These are phyloP conservation scores for Grigorovia yakushimaensis DNA, from an alignment of 805 yeast genomes.

Conservation along the genomic window DNA sequence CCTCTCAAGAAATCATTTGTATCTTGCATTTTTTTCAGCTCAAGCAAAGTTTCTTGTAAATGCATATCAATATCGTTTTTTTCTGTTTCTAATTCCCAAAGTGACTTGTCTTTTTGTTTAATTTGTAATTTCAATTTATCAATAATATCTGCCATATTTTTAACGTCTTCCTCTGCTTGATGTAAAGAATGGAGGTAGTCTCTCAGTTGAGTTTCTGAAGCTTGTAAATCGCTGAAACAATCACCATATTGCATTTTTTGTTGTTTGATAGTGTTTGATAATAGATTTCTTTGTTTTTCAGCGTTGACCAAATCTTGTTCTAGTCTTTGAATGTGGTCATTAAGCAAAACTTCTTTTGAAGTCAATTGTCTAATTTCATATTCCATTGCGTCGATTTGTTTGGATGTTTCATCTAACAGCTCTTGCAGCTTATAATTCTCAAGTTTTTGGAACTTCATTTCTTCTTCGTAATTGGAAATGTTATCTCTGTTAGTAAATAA, in stretches of 20 bases:
- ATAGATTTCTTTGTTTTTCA: constrained; percentile 44
- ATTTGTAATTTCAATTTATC: constrained; percentile 44
- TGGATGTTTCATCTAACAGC: constrained; percentile 39
- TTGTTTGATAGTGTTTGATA: constrained; percentile 44
- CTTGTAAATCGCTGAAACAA: constrained; percentile 61
- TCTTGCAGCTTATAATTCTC: constrained; percentile 38
- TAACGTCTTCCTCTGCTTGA: constrained; percentile 43
- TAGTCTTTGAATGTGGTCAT: constrained; percentile 36
- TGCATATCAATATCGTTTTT: constrained; percentile 44
- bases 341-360: constrained; percentile 29
- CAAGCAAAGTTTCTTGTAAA: constrained; percentile 46
- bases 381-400: constrained; percentile 35
- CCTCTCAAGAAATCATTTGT: constrained; percentile 44
- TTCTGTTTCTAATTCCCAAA: constrained; percentile 45
- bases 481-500: constrained; percentile 22
- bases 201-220: constrained; percentile 60
- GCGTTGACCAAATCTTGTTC: constrained; percentile 50
- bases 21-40: constrained; percentile 40
- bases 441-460: constrained; percentile 19
- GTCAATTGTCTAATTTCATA: constrained; percentile 33
- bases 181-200: constrained; percentile 41
- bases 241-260: constrained; percentile 68
- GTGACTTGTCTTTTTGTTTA: constrained; percentile 42
- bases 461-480: constrained; percentile 26
- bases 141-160: constrained; percentile 42